A percentile compares a stretch with the other conserved stretches of the same genome.
Evolutionary conservation across 768 basidiomycete species (phyloP).

Genomic region (Macrolepiota dolichaula): DNA sequence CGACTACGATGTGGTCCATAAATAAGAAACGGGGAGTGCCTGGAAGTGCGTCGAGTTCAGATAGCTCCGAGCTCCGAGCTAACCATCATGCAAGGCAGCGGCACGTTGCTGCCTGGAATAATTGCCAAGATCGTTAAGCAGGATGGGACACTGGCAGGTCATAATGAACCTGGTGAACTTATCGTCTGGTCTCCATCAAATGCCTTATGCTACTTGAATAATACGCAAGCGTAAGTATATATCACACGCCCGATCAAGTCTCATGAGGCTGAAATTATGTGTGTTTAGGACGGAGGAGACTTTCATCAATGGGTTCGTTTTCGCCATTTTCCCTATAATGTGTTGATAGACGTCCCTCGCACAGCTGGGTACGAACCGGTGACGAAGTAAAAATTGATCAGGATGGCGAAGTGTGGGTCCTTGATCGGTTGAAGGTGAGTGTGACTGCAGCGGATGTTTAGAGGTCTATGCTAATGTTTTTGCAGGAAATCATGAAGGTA

Average conservation of each 20-base stretch:
- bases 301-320: conserved; percentile 58
- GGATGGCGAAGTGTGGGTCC: conserved; percentile 54
- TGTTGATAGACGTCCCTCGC: conserved; percentile 5
- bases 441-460: neutral
- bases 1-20: conserved; percentile 46
- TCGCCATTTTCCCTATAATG: neutral
- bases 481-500: conserved; percentile 46
- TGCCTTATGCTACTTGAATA: conserved; percentile 56
- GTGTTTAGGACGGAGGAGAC: conserved; percentile 60
- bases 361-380: conserved; percentile 67
- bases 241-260: neutral
- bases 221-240: conserved; percentile 56
- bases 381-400: conserved; percentile 57
- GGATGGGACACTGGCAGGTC: conserved; percentile 54
- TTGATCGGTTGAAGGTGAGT: conserved; percentile 60
- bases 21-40: conserved; percentile 45
- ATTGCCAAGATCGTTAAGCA: conserved; percentile 50
- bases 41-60: conserved; percentile 36
- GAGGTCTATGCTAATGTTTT: too few relatives aligned
- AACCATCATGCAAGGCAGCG: conserved; percentile 34
- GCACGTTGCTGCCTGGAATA: conserved; percentile 54
- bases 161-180: conserved; percentile 61
- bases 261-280: neutral
- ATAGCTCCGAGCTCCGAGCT: neutral
- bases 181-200: conserved; percentile 50